Evolutionary conservation across 805 yeast species (phyloP), one percentile per base, ranked within the genome.

Genomic region (Teunomyces cretensis): DNA sequence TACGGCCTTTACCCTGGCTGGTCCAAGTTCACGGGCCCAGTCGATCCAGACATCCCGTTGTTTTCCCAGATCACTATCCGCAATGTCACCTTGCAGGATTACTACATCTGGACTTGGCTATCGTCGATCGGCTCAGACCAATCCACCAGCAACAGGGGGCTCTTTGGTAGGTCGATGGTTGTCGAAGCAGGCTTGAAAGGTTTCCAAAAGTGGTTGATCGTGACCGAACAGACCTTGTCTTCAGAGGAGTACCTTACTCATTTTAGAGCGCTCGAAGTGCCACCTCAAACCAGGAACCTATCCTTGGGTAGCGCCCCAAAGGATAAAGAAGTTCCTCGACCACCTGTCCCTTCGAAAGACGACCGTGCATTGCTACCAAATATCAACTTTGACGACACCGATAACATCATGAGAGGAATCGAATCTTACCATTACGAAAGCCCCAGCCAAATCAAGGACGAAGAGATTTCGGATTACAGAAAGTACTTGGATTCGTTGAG

Each of bases 41-140:
- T 19, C 9, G 67, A 46, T 46, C 56, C 57, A 41, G 63, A 46
- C 46, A 66, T 70, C n/a, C 75, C 75, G 1, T 51, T 64, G 28
- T 68, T 53, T 66, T 74, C 67, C 31, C 66, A 64, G 44, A 59
- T 68, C 14, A 49, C 59, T 37, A 69, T 87, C 8, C 68, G 79
- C 7, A 76, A 86, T 47, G 84, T 86, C 1, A 76, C 87, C 5
- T 80, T 89, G 14, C 96, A 88, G 62, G 96, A 89, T 62, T 89
- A 86, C 62, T 89, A 84, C 57, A 87, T 88, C 24, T 89, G 96
- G 96, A 79, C 96, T 0, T 89, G 96, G 96, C 70, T 88, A 57
- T 80, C 90, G 1, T 78, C 89, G 2, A 60, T 88, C 17, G 88
- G 88, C 0, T 75, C 82, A 27, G 96, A 89, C 58, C 86, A 87